Base-by-base conservation (phyloP, 345 rosid species). In the Gossypium raimondii region DNA sequence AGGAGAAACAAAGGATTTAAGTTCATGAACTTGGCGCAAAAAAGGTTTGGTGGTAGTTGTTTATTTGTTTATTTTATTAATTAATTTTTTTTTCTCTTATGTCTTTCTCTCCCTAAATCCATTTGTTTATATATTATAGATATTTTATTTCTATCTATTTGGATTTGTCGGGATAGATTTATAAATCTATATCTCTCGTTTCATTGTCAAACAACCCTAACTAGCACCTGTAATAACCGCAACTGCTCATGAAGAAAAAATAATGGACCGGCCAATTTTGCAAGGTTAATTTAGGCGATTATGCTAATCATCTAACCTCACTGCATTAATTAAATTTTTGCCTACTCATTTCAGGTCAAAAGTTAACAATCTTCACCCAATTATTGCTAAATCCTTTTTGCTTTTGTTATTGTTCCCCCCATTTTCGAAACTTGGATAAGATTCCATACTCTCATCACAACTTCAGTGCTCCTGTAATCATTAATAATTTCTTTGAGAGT, bases 311-410 rank as follows among this genome's bases (percentile, higher is more conserved):
- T 34, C 62, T 58, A 24, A 18, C 16, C 50, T 18, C 24, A 9
- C 16, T 17, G 12, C 14, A 11, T 12, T 11, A 11, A 48, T 10
- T 14, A 48, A 48, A 11, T 5, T 34, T 34, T 5, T 5, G 41
- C 41, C 41, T 34, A 2, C 3, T 55, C 50, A 17, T n/a, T 55
- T 70, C 50, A 51, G 62, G 63, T 55, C 60, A 70, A 5, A 70
- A 70, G 45, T 22, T 34, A 34, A 52, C 62, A 70, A n/a, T 27
- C 41, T 68, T 50, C 43, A 68, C 43, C 72, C 70, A 48, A 68
- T 68, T 50, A 68, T 68, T 68, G 44, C 56, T 22, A 34, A 34
- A 34, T 34, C 38, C 38, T 4, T 34, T 27, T 34, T 34, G 4
- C 38, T 34, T 4, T 34, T 34, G 38, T 34, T 4, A 34, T 3